Base-by-base conservation (phyloP, 2,329 filamentous ascomycete genomes). In the Microdochium bolleyi region DNA sequence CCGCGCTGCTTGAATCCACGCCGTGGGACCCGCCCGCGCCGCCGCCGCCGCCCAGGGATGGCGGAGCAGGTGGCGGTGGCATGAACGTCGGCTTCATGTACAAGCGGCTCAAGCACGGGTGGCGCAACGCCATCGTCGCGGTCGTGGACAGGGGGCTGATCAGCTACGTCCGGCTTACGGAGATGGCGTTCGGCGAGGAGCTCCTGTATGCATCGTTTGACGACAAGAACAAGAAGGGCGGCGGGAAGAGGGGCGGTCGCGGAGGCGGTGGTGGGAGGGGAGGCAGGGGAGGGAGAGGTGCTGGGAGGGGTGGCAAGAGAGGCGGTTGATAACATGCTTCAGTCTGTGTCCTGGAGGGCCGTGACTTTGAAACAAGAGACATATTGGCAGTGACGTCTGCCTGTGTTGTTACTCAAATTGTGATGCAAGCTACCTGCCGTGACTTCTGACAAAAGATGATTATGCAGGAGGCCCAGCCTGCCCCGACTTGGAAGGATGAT, bases 111-210 rank as follows among this genome's bases (percentile, higher is more conserved):
- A 92, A 91, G 69, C 84, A 95, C 62, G 94, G 91, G 1, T 84
- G 87, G 66, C 81, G 89, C 58, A 94, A 89, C 67, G 88, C 94
- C 30, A 75, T 96, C 32, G 67, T 99, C 24, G 94, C 92, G 0
- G 81, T 97, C 2, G 91, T 96, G 32, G 94, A 97, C 66, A 82
- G 90, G 57, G 94, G 94, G 0, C 78, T 97, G 22, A 87, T 92
- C 48, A 97, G 92, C 67, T 97, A 92, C 65, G 75, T 96, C 62
- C 76, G 88, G 24, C 78, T 96, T 54, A 83, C 81, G 1, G 91
- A 97, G 72, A 84, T 84, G 11, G 85, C 85, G 1, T 96, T 96
- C 69, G 85, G 78, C 0, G 79, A 83, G 56, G 90, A 95, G 68
- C 82, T 72, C 66, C 63, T 96, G 37, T 90, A 83, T 61, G 82